These are phyloP conservation scores for Nemania diffusa DNA, from an alignment of 2,329 filamentous ascomycete species.

Conservation along the genomic window DNA sequence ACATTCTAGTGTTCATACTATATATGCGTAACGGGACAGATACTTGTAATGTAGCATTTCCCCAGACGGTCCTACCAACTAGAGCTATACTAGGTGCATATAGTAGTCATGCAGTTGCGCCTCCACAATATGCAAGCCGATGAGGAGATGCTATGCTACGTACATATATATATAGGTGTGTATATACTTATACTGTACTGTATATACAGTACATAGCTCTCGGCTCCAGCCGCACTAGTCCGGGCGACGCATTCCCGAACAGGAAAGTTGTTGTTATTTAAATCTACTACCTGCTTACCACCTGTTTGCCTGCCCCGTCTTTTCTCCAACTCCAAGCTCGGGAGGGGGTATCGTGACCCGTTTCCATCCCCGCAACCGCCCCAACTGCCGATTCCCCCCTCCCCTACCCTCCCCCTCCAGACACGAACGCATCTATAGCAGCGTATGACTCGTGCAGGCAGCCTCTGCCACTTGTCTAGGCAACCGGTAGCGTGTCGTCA, in stretches of 20 bases:
- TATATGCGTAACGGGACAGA: background rate
- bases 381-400: conserved; percentile 5
- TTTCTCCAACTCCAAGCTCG: conserved; percentile 30
- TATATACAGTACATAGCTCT: background rate
- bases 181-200: background rate
- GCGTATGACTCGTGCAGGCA: conserved; percentile 16
- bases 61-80: conserved; percentile 14
- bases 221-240: conserved; percentile 2
- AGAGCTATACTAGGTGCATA: background rate
- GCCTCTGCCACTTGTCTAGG: background rate
- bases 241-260: background rate
- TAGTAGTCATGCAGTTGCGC: background rate
- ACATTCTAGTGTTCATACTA: conserved; percentile 8
- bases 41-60: conserved; percentile 24
- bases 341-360: conserved; percentile 21
- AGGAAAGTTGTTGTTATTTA: background rate
- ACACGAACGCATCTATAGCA: background rate
- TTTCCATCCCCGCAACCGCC: conserved; percentile 22
- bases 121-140: conserved; percentile 27
- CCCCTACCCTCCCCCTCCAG: background rate
- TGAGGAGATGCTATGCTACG: background rate
- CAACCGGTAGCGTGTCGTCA: background rate
- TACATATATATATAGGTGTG: background rate
- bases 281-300: background rate
- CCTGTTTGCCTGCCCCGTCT: conserved; percentile 20